A percentile compares a stretch with the other conserved stretches of the same genome.
phyloP scores from a whole-genome alignment of 192 early-diverging fungal genomes.

The Rhizophagus sp. region DNA sequence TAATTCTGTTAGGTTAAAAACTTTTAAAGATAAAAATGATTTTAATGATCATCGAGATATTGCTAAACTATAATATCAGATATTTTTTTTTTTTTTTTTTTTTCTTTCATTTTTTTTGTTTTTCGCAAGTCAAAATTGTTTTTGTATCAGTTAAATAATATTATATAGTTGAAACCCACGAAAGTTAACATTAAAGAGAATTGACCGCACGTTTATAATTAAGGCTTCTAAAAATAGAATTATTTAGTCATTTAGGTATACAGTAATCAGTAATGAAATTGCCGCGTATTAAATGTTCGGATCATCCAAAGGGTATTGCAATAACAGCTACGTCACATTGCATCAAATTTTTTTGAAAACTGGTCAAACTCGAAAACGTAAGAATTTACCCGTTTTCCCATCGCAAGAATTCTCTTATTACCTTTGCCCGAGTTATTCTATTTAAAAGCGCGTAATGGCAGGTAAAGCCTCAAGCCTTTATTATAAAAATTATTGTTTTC shows the following conservation, averaged over 20 bases:
- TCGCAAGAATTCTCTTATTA: background rate
- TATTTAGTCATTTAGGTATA: background rate
- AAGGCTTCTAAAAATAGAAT: background rate
- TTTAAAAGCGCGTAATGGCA: background rate
- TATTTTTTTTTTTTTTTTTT: background rate
- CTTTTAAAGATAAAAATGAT: slow-evolving; percentile 1
- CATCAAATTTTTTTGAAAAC: background rate
- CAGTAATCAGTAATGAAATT: background rate
- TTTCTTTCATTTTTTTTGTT: background rate
- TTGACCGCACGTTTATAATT: background rate
- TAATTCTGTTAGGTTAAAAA: background rate
- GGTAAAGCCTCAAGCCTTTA: background rate
- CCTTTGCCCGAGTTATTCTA: background rate
- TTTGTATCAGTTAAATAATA: background rate
- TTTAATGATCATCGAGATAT: background rate
- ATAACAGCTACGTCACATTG: background rate
- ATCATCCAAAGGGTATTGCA: background rate
- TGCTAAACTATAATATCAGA: background rate
- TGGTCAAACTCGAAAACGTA: background rate
- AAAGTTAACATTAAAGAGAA: background rate
- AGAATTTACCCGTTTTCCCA: background rate
- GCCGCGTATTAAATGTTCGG: no score
- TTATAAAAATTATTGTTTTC: background rate
- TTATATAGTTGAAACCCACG: background rate
- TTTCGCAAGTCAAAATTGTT: background rate